Conservation (phyloP, 768 basidiomycete genomes). For the Tylopilus vinaceipallidus region DNA sequence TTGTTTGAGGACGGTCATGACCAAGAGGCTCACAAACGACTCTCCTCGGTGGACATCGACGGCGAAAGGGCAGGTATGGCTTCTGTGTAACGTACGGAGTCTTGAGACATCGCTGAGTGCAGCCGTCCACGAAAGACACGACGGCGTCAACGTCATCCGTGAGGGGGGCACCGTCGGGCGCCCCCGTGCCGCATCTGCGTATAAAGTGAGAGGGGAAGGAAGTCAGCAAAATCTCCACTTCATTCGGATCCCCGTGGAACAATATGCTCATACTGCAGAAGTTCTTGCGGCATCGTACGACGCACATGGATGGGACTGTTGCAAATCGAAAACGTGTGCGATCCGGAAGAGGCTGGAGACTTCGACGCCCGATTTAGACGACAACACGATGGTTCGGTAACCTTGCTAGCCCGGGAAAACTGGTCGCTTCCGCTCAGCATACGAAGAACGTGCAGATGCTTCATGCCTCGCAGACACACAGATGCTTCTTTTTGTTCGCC, state of each 20-base stretch:
- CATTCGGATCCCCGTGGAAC: constrained; percentile 74
- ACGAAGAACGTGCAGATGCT: constrained; percentile 76
- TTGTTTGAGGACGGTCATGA: constrained; percentile 82
- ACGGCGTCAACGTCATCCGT: constrained; percentile 57
- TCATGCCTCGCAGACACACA: constrained; percentile 46
- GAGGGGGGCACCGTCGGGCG: constrained; percentile 52
- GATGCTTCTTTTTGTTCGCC: constrained; percentile 16
- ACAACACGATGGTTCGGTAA: constrained; percentile 17
- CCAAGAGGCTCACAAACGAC: constrained; percentile 62
- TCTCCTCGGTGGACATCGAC: constrained; percentile 23
- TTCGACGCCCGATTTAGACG: constrained; percentile 1
- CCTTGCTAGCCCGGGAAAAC: constrained; percentile 75
- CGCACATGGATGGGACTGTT: constrained; percentile 50
- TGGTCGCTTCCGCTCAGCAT: constrained; percentile 75
- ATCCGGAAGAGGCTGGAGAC: constrained; percentile 38
- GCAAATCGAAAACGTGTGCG: constrained; percentile 63
- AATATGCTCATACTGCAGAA: constrained; percentile 69
- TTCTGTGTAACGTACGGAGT: constrained; percentile 88
- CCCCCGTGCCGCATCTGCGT: constrained; percentile 36
- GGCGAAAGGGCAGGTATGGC: constrained; percentile 44
- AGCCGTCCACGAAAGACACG: constrained; percentile 79
- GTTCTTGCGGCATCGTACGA: constrained; percentile 45
- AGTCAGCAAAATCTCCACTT: constrained; percentile 72
- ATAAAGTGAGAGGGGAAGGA: constrained; percentile 49
- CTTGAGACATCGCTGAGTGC: constrained; percentile 75